phyloP scores from a whole-genome alignment of 2,329 filamentous ascomycete genomes.

The Intubia oerlemansii region DNA sequence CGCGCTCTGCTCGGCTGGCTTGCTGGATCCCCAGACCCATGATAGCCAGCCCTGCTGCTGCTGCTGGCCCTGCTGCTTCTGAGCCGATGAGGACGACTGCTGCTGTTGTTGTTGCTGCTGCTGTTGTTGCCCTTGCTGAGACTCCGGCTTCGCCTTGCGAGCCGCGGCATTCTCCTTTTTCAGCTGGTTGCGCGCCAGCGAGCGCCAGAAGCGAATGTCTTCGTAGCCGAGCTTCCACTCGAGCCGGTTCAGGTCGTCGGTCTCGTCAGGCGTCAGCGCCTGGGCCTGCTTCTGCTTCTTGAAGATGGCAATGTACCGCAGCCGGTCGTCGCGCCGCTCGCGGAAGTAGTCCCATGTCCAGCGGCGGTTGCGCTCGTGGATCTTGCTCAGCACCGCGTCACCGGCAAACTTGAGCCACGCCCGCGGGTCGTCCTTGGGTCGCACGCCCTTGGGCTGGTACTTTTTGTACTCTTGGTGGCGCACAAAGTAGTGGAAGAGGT shows the following conservation, averaged over 20 bases:
- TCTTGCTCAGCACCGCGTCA: conserved; percentile 74
- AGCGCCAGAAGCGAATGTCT: conserved; percentile 93
- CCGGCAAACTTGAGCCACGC: conserved; percentile 90
- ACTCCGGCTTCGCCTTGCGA: conserved; percentile 53
- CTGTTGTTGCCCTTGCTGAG: too few species aligned
- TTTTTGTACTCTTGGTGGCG: conserved; percentile 95
- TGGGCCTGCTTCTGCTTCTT: conserved; percentile 74
- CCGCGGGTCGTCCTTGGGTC: conserved; percentile 70
- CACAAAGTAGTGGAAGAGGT: conserved; percentile 96
- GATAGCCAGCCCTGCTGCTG: conserved; percentile 72
- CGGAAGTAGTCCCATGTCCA: conserved; percentile 97
- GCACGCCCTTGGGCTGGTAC: conserved; percentile 60
- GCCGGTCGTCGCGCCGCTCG: conserved; percentile 76
- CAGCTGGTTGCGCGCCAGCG: conserved; percentile 77
- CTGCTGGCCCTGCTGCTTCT: not conserved
- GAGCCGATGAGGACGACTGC: too few species aligned
- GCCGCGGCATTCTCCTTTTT: conserved; percentile 86
- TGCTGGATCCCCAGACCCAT: conserved; percentile 67
- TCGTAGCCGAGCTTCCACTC: conserved; percentile 86
- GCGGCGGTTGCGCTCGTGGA: conserved; percentile 76
- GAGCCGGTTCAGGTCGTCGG: conserved; percentile 48
- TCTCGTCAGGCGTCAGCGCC: conserved; percentile 49
- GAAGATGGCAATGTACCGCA: conserved; percentile 80
- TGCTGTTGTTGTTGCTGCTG: too few species aligned
- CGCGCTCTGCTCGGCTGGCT: conserved; percentile 28